These are phyloP conservation scores for Ceriops tagal DNA, from an alignment of 345 rosid species.

Conservation along the genomic window DNA sequence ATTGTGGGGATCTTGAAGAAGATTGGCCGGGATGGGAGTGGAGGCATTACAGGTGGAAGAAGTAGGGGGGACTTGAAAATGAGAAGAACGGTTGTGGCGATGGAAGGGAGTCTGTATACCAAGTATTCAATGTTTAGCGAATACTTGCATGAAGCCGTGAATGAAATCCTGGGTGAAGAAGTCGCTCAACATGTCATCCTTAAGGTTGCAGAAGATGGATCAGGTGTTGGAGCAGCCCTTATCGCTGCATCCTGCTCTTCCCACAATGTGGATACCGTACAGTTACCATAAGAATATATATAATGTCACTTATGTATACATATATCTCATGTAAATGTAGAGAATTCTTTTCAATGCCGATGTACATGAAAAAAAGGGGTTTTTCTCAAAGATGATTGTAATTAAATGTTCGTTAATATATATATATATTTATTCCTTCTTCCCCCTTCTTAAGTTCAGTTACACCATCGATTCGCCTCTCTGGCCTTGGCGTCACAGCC, in stretches of 20 bases:
- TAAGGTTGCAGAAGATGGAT: constrained; percentile 66
- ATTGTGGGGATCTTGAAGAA: constrained; percentile 88
- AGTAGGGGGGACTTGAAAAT: constrained; percentile 57
- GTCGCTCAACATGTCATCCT: constrained; percentile 57
- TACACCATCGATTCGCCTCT: no score
- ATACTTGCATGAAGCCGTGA: constrained; percentile 76
- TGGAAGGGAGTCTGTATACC: constrained; percentile 79
- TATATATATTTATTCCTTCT: no score
- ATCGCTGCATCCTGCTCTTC: constrained; percentile 65
- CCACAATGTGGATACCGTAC: constrained; percentile 39
- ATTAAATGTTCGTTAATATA: background rate
- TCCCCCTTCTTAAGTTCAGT: no score
- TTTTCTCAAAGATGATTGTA: constrained; percentile 10
- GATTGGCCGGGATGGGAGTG: constrained; percentile 84
- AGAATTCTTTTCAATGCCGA: constrained; percentile 32
- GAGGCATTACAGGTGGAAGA: constrained; percentile 62
- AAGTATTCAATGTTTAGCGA: constrained; percentile 64
- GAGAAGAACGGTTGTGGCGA: constrained; percentile 83
- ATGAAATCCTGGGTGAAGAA: constrained; percentile 76
- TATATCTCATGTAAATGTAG: constrained; percentile 64
- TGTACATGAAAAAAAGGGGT: constrained; percentile 28
- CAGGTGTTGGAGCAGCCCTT: constrained; percentile 88
- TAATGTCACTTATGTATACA: constrained; percentile 27
- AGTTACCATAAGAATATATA: constrained; percentile 47
- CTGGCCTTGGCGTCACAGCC: no score